These are phyloP conservation scores for Populus deltoides DNA, from an alignment of 345 rosid species.

Conservation along the genomic window DNA sequence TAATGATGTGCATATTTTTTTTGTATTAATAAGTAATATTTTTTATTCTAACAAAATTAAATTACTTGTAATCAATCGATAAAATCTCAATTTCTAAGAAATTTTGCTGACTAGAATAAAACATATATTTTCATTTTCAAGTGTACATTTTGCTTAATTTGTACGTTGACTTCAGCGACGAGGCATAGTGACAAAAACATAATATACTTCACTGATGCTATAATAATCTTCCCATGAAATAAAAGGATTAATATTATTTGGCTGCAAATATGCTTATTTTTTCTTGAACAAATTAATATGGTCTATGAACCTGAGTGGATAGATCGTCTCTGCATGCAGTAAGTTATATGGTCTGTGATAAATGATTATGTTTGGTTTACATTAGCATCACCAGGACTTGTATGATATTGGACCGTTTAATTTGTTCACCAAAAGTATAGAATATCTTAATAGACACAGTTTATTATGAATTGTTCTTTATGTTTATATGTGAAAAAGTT, in stretches of 20 bases:
- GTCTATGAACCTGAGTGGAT: not conserved
- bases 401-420: constrained; percentile 8
- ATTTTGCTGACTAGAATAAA: no score
- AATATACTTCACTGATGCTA: not conserved
- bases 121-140: no score
- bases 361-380: not conserved
- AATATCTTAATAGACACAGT: not conserved
- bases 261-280: not conserved
- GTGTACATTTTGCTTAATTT: no score
- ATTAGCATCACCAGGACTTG: not conserved
- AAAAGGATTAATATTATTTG: no score
- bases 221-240: no score
- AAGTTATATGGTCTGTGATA: not conserved
- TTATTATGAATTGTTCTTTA: no score
- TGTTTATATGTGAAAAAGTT: no score
- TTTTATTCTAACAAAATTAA: no score
- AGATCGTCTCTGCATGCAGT: not conserved
- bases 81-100: no score
- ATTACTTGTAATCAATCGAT: no score
- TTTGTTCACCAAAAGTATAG: constrained; percentile 28
- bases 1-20: no score
- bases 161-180: not conserved
- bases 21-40: no score
- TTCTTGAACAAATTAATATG: not conserved
- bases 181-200: not conserved